Evolutionary conservation across 1,284 basidiomycete genomes (phyloP), one percentile per base, ranked within the genome.

Genomic region (Polyporus tsugae): DNA sequence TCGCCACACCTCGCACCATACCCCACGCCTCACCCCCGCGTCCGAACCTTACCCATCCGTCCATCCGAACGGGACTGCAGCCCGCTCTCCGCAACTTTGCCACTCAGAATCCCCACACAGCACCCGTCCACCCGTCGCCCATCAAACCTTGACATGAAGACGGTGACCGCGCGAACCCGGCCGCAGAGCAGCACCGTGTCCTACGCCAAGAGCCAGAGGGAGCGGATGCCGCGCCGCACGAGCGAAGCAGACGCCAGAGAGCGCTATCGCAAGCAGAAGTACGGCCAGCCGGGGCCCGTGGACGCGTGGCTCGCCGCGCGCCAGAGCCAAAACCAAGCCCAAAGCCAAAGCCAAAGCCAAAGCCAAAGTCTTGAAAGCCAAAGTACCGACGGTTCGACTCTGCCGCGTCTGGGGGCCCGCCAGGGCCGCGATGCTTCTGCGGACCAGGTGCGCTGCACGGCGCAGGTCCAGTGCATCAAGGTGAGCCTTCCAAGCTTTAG

Each of bases 231-330:
- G 17, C 64, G 65, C 42, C 72, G 70, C 35, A 44, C 36, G 39
- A 58, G 64, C 52, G 64, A 60, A n/a, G 64, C 52, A 59, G 69
- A 71, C 22, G 62, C 52, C 15, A 59, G 58, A 38, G 66, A 60
- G 36, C 25, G 55, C 11, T 65, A 66, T 36, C 74, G 73, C 38
- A 70, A 52, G 57, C 60, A 67, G 55, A 64, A 62, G 25, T 55
- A 65, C 33, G 66, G 72, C 38, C 39, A 65, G 38, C 70, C 70
- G 19, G 65, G 69, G 0, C 64, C 68, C 61, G 57, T 74, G 42
- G 74, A 75, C 63, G 44, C 39, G 22, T 75, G 73, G 73, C 69
- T 75, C 25, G 52, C 69, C 10, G 66, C 66, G 15, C 70, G 66
- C 58, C 62, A 66, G 33, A 38, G 33, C 55, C 55, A 58, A 58